Evolutionary conservation across 2,329 filamentous ascomycete species (phyloP), one percentile per base, ranked within the genome.

Genomic region (Mycosphaerella arachidis): DNA sequence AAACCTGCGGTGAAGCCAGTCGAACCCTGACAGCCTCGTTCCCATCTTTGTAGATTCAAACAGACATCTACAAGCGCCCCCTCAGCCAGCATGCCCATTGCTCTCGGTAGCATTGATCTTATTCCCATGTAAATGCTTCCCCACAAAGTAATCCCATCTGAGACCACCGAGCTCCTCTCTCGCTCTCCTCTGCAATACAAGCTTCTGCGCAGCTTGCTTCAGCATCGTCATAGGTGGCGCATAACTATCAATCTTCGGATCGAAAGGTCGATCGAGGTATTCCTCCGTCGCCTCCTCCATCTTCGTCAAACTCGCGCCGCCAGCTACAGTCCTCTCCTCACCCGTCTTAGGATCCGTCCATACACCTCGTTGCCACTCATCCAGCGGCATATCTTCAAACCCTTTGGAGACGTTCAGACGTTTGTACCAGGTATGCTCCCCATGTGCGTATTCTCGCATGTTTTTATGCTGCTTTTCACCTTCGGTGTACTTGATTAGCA

Each of bases 401-500:
- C 79, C 79, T 30, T 73, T 69, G 24, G 75, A 72, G 29, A 81
- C 78, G 56, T 81, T 81, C 4, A 81, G 65, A 1, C 79, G 73
- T 66, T 81, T 81, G 65, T 81, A 81, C 79, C 78, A 81, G 1
- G 76, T 76, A 59, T 80, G 72, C 64, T 81, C 77, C 46, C 79
- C 79, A 40, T 73, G 73, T 1, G 78, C 78, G 29, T 78, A 75
- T 27, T 75, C 72, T 9, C 77, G 71, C 77, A 80, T 80, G 56
- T 74, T 75, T 43, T 77, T 72, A 62, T 81, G 79, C 57, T 77
- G 73, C 48, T 77, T 74, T 63, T 81, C 79, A 37, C 79, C 78
- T 64, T 81, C 78, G 5, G 79, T 81, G 67, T 81, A 81, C 60
- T 81, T 81, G 71, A 81, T 79, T 54, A 81, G 66, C 24, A 81